Percentiles rank a stretch among this genome's conserved stretches.
Conservation (phyloP, 202 grass and related monocot species). For the Miscanthus sacchariflorus region DNA sequence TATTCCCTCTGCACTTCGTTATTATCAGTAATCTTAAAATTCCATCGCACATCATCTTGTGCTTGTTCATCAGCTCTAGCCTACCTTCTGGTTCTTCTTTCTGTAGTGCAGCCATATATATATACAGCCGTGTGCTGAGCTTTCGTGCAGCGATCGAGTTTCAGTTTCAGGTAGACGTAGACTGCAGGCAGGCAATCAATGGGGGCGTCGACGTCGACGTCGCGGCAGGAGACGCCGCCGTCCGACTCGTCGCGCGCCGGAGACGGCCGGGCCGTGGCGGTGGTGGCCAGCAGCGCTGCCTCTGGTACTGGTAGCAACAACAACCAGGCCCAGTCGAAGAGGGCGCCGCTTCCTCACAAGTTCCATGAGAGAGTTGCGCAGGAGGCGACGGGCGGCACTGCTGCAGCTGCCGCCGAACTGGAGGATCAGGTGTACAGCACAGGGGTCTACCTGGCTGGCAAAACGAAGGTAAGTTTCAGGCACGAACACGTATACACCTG, state of each 20-base stretch:
- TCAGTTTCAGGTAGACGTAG: not conserved
- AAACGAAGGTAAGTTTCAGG: constrained; percentile 48
- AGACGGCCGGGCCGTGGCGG: not conserved
- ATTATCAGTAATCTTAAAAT: not conserved
- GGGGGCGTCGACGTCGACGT: constrained; percentile 42
- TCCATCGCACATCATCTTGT: not conserved
- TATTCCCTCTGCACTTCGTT: constrained; percentile 36
- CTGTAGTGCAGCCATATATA: not conserved
- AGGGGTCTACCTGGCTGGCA: constrained; percentile 49
- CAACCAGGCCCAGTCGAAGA: constrained; percentile 52
- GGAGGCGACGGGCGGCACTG: not conserved
- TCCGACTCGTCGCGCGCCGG: constrained; percentile 19
- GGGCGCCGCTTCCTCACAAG: constrained; percentile 51
- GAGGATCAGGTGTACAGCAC: constrained; percentile 26
- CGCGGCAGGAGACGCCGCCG: constrained; percentile 1
- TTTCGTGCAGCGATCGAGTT: no score
- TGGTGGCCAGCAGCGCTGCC: not conserved
- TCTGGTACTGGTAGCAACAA: constrained; percentile 12
- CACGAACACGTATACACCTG: not conserved
- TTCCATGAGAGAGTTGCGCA: constrained; percentile 44
- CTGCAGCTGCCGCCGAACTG: constrained; percentile 14
- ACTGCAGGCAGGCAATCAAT: not conserved
- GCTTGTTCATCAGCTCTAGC: not conserved
- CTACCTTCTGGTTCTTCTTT: not conserved
- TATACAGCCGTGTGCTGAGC: not conserved